Conservation (phyloP, 352 stramenopile species). For the Blastocystis sp. region DNA sequence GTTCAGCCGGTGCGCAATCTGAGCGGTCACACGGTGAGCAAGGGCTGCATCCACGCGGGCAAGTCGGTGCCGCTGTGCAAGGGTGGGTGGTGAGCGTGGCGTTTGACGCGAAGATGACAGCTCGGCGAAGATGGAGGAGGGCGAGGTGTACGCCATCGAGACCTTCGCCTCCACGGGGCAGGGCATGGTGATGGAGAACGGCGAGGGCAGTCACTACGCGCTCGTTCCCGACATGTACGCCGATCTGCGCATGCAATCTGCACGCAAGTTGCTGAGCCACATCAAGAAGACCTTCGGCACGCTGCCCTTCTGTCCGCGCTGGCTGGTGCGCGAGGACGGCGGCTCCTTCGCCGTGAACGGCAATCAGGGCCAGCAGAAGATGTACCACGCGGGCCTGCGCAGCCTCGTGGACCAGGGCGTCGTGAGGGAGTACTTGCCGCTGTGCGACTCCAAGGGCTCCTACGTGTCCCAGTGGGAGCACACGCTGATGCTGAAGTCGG, state of each 20-base stretch:
- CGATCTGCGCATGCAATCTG: constrained; percentile 82
- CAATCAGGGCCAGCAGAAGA: constrained; percentile 89
- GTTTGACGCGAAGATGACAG: constrained; percentile 73
- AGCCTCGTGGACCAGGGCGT: constrained; percentile 94
- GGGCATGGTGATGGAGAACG: constrained; percentile 72
- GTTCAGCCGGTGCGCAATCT: constrained; percentile 93
- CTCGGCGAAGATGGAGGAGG: constrained; percentile 92
- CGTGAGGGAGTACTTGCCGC: constrained; percentile 87
- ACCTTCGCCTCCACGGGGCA: constrained; percentile 86
- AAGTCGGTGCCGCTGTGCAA: constrained; percentile 93
- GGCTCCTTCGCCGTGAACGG: constrained; percentile 86
- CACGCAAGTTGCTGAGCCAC: constrained; percentile 90
- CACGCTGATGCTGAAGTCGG: constrained; percentile 91
- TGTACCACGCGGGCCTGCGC: constrained; percentile 93
- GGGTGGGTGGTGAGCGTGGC: constrained; percentile 72
- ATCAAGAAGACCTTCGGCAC: constrained; percentile 99
- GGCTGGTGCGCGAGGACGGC: constrained; percentile 91
- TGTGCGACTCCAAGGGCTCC: constrained; percentile 88
- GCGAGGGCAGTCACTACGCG: constrained; percentile 65
- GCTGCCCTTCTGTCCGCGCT: constrained; percentile 92
- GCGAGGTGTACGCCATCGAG: constrained; percentile 93
- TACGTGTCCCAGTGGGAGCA: constrained; percentile 99
- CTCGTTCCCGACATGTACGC: constrained; percentile 82
- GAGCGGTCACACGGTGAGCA: constrained; percentile 92
- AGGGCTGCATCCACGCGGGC: constrained; percentile 82